Percentiles rank a stretch among this genome's conserved stretches.
phyloP scores from a whole-genome alignment of 768 basidiomycete species.

The Kwoniella bestiolae region DNA sequence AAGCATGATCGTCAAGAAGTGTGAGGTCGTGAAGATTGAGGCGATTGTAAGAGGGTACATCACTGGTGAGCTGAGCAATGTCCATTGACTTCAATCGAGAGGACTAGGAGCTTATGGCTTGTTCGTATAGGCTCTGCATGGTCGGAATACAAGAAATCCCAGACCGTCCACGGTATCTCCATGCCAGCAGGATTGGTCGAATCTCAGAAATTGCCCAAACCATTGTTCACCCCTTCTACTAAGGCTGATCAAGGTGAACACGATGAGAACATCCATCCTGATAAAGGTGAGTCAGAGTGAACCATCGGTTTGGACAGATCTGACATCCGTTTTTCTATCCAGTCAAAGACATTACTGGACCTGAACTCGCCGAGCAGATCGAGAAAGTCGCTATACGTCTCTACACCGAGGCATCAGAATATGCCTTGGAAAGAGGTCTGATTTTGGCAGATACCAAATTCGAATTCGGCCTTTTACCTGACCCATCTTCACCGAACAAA shows the following conservation, averaged over 20 bases:
- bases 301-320: too few relatives aligned
- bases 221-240: conserved; percentile 94
- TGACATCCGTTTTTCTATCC: not conserved
- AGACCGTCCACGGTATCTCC: conserved; percentile 84
- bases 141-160: conserved; percentile 84
- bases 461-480: conserved; percentile 83
- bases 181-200: conserved; percentile 79
- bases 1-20: conserved; percentile 87
- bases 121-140: conserved; percentile 82
- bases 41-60: conserved; percentile 96
- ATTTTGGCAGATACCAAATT: conserved; percentile 99
- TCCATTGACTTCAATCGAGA: too few relatives aligned
- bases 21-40: conserved; percentile 86
- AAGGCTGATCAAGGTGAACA: conserved; percentile 93
- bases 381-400: conserved; percentile 53
- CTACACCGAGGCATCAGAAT: conserved; percentile 68
- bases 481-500: conserved; percentile 36
- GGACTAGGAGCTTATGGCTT: not conserved
- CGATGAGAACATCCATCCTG: conserved; percentile 93
- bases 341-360: conserved; percentile 58
- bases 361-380: conserved; percentile 55
- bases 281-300: conserved; percentile 66
- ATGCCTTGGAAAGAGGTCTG: conserved; percentile 74
- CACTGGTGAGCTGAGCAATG: conserved; percentile 69
- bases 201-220: conserved; percentile 76